Conservation (phyloP, 371 early-diverging fungal genomes). For the Lichtheimia ramosa region DNA sequence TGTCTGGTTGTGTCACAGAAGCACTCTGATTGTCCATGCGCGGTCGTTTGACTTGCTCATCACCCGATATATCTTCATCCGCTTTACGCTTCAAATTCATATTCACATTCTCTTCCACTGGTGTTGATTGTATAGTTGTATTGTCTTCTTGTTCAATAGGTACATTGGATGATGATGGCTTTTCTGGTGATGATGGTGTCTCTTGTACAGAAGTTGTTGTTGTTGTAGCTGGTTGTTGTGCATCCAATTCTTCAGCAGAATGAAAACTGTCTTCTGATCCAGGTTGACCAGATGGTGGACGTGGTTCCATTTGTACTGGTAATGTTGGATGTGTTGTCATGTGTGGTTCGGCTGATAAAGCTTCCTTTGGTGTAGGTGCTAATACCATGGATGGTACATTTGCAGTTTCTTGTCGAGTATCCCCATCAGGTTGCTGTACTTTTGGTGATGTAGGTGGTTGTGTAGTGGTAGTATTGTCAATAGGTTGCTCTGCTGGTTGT, state of each 20-base stretch:
- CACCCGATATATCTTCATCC: not conserved
- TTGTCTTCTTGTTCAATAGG: not conserved
- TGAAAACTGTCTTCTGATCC: constrained; percentile 5
- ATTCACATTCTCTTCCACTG: not conserved
- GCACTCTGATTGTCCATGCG: not conserved
- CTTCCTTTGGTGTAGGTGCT: constrained; percentile 1
- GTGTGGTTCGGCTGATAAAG: not conserved
- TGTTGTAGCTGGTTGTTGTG: not conserved
- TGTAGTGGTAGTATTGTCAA: constrained; percentile 1
- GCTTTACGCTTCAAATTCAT: not conserved
- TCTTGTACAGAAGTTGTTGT: not conserved
- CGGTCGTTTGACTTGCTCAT: not conserved
- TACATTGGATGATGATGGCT: not conserved
- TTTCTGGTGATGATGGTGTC: not conserved
- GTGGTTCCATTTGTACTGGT: not conserved
- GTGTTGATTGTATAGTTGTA: not conserved
- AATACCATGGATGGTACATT: not conserved
- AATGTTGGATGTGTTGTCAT: constrained; percentile 2
- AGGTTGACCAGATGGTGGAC: not conserved
- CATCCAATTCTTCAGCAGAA: constrained; percentile 1
- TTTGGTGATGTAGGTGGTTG: not conserved
- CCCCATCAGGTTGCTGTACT: not conserved
- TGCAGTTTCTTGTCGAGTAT: not conserved
- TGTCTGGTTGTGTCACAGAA: not conserved
- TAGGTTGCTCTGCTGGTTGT: constrained; percentile 1